A percentile compares a stretch with the other conserved stretches of the same genome.
Conservation (phyloP, 2,329 filamentous ascomycete genomes). For the Curvularia lunata region DNA sequence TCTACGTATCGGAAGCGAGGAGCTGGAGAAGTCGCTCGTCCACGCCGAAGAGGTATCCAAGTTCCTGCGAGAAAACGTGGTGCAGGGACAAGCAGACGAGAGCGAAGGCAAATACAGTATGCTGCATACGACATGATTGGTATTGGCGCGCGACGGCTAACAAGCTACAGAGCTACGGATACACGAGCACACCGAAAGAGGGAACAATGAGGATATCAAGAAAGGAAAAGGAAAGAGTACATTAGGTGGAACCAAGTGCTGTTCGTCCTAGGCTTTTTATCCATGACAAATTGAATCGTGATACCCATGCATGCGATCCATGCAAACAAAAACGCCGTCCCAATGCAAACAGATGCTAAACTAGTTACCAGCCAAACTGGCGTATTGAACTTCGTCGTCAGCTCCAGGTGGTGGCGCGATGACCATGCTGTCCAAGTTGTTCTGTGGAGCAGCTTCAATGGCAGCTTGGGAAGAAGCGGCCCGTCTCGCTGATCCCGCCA, state of each 20-base stretch:
- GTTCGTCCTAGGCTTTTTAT: slow-evolving; percentile 45
- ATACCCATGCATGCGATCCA: slow-evolving; percentile 35
- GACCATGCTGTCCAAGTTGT: slow-evolving; percentile 53
- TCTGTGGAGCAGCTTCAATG: slow-evolving; percentile 51
- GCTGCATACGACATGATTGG: slow-evolving; percentile 50
- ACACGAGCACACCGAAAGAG: slow-evolving; percentile 87
- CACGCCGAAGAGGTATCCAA: slow-evolving; percentile 83
- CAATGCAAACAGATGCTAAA: slow-evolving; percentile 23
- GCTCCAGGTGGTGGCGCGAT: slow-evolving; percentile 81
- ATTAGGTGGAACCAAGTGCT: slow-evolving; percentile 48
- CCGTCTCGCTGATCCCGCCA: slow-evolving; percentile 34
- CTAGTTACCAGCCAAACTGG: slow-evolving; percentile 80
- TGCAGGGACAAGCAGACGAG: slow-evolving; percentile 72
- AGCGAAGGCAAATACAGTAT: slow-evolving; percentile 65
- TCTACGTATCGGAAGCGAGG: slow-evolving; percentile 64
- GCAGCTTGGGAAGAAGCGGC: slow-evolving; percentile 45
- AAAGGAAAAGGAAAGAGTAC: slow-evolving; percentile 56
- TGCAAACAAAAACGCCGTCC: slow-evolving; percentile 33
- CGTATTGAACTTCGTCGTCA: slow-evolving; percentile 80
- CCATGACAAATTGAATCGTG: slow-evolving; percentile 34
- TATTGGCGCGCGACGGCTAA: slow-evolving; percentile 19
- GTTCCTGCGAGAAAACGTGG: slow-evolving; percentile 81
- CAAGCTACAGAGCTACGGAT: slow-evolving; percentile 74
- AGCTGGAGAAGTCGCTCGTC: slow-evolving; percentile 69
- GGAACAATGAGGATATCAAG: slow-evolving; percentile 92